Conservation (phyloP, 495 filamentous ascomycete genomes). For the Hypoxylon lienhwacheense region DNA sequence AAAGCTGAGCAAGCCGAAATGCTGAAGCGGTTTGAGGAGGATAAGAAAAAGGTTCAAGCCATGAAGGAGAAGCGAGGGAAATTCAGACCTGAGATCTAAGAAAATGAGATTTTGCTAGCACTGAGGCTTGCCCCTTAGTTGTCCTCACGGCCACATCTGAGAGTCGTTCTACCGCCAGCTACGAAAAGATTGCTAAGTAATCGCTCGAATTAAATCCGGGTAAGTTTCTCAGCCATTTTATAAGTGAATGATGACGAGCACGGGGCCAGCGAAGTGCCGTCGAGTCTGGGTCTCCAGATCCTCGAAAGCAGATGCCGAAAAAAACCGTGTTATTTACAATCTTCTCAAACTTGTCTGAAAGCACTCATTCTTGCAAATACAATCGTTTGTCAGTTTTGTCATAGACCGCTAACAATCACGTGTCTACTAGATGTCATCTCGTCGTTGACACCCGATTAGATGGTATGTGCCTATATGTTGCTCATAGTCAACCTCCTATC, state of each 20-base stretch:
- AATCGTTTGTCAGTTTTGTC: too few relatives aligned
- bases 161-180: neutral
- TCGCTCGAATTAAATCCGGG: neutral
- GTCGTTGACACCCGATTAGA: too few relatives aligned
- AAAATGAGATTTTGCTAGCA: neutral
- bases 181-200: neutral
- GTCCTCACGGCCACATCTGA: neutral
- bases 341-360: conserved; percentile 56
- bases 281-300: conserved; percentile 32
- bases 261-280: conserved; percentile 55
- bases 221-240: conserved; percentile 9
- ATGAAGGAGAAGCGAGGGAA: conserved; percentile 63
- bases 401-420: too few relatives aligned
- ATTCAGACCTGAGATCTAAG: conserved; percentile 56
- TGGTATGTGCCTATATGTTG: too few relatives aligned
- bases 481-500: too few relatives aligned
- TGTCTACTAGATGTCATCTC: too few relatives aligned
- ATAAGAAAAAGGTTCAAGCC: conserved; percentile 61
- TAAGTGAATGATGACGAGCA: conserved; percentile 59
- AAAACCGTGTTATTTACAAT: conserved; percentile 53
- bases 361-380: neutral
- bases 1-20: conserved; percentile 78
- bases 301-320: conserved; percentile 44
- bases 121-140: neutral
- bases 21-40: conserved; percentile 65